Conservation (phyloP, 805 yeast genomes). For the Metschnikowia baotianmanensis region DNA sequence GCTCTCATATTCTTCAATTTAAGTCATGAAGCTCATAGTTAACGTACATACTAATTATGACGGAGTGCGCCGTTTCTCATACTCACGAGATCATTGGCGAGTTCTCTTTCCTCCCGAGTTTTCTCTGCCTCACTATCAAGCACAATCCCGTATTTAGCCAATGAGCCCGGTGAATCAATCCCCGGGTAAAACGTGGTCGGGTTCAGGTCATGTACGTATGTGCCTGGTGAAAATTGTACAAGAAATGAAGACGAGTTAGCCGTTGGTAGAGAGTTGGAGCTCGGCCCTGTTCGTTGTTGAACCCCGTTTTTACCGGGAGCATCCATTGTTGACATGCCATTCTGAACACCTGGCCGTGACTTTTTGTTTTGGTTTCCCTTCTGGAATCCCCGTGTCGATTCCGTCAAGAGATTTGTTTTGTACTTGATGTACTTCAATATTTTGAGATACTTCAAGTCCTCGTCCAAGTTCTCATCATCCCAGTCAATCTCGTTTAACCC, state of each 20-base stretch:
- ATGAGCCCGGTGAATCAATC: neutral
- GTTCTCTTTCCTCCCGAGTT: conserved; percentile 1
- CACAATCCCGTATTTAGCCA: neutral
- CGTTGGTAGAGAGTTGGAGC: neutral
- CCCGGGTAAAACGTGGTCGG: neutral
- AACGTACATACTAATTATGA: neutral
- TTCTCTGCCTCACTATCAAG: neutral
- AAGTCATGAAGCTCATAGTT: no score
- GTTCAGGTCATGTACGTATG: neutral
- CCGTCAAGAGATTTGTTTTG: conserved; percentile 23
- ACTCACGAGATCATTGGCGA: conserved; percentile 14
- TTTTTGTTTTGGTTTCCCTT: neutral
- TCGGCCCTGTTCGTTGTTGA: neutral
- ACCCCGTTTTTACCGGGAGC: conserved; percentile 1
- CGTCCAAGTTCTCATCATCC: conserved; percentile 49
- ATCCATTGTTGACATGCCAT: conserved; percentile 12
- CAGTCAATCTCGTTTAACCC: conserved; percentile 41
- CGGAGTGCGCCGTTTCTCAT: conserved; percentile 8
- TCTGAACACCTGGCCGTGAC: neutral
- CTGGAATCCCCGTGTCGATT: neutral
- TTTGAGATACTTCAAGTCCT: conserved; percentile 43
- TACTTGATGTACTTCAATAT: conserved; percentile 42
- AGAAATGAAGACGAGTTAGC: conserved; percentile 1
- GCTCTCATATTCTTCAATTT: no score
- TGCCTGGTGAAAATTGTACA: conserved; percentile 6